These are phyloP conservation scores for Nitzschia sp. DNA, from an alignment of 108 stramenopile species.

Conservation along the genomic window DNA sequence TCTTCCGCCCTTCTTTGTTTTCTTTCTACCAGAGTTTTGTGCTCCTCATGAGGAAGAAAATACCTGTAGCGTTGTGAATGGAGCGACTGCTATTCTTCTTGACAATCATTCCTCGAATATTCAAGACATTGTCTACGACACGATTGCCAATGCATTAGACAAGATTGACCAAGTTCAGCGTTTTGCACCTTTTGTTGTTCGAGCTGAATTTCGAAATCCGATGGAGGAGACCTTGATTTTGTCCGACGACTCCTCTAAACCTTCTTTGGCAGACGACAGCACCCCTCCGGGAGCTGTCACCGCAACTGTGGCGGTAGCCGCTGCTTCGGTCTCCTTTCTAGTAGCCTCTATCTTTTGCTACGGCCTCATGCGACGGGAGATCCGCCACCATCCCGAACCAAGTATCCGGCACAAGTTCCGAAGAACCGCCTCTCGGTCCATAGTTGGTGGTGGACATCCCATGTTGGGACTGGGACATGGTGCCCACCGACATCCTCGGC, in stretches of 20 bases:
- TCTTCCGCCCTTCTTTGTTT: background rate
- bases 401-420: constrained; percentile 7
- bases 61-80: constrained; percentile 25
- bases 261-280: background rate
- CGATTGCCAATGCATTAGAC: constrained; percentile 9
- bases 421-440: background rate
- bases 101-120: constrained; percentile 21
- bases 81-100: constrained; percentile 25
- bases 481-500: background rate
- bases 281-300: background rate
- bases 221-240: constrained; percentile 20
- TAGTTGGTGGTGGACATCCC: background rate
- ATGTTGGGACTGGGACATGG: background rate
- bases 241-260: background rate
- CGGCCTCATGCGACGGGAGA: constrained; percentile 21
- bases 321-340: constrained; percentile 28
- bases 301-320: constrained; percentile 22
- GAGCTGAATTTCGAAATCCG: constrained; percentile 10
- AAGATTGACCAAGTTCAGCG: constrained; percentile 6
- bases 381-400: constrained; percentile 14
- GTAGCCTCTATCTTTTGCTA: constrained; percentile 34
- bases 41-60: constrained; percentile 9
- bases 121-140: constrained; percentile 5
- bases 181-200: constrained; percentile 16
- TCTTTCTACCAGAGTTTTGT: constrained; percentile 28